Evolutionary conservation across 257 asterid genomes (phyloP).

Genomic region (Lantana camara): DNA sequence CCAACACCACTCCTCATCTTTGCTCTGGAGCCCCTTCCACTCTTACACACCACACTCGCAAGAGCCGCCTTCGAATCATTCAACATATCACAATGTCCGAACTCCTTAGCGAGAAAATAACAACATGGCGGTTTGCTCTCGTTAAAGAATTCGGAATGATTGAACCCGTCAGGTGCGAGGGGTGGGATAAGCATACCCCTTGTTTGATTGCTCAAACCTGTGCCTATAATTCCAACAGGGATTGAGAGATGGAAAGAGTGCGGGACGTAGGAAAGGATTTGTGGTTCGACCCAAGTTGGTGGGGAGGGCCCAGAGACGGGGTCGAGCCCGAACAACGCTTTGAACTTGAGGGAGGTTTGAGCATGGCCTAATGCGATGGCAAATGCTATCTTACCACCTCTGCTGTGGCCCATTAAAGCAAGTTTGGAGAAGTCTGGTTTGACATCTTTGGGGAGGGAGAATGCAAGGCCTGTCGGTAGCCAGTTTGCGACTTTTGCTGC

Average conservation of each 20-base stretch:
- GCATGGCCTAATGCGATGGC: constrained; percentile 49
- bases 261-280: constrained; percentile 55
- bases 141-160: constrained; percentile 66
- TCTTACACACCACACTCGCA: constrained; percentile 43
- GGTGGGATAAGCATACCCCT: constrained; percentile 43
- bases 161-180: constrained; percentile 59
- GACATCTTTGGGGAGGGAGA: constrained; percentile 42
- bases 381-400: constrained; percentile 67
- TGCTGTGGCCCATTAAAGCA: constrained; percentile 69
- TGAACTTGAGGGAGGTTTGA: constrained; percentile 43
- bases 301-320: constrained; percentile 51
- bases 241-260: constrained; percentile 47
- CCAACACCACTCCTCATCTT: constrained; percentile 64
- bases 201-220: constrained; percentile 51
- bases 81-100: constrained; percentile 64
- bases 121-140: constrained; percentile 73
- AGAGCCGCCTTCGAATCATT: constrained; percentile 41
- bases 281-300: constrained; percentile 41
- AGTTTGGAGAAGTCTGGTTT: constrained; percentile 45
- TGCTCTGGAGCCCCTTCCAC: constrained; percentile 48
- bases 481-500: constrained; percentile 53
- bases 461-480: constrained; percentile 42
- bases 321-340: constrained; percentile 66
- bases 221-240: constrained; percentile 59
- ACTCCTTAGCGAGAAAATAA: constrained; percentile 69